These are phyloP conservation scores for Solanum hybrid DNA, from an alignment of 305 asterid species.

Conservation along the genomic window DNA sequence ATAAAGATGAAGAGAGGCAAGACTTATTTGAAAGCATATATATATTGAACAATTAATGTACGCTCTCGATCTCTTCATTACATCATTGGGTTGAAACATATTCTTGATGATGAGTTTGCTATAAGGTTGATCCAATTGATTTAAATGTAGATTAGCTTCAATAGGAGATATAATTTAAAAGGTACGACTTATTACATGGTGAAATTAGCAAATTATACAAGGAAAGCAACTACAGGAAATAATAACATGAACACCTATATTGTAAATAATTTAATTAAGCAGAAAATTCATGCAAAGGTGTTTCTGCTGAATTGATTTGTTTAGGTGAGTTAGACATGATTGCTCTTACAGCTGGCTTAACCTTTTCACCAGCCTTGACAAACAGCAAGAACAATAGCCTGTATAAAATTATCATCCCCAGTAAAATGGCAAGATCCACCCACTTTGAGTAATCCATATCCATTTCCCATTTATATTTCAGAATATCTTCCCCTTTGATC, in stretches of 20 bases:
- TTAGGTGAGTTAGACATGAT: background rate
- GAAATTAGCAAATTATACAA: background rate
- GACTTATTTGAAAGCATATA: background rate
- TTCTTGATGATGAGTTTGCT: background rate
- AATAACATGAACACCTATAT: background rate
- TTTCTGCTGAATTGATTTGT: background rate
- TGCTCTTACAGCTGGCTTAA: conserved; percentile 9
- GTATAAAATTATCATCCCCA: conserved; percentile 37
- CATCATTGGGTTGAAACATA: background rate
- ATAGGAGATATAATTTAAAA: too few species aligned
- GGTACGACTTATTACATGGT: background rate
- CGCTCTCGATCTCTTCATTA: background rate
- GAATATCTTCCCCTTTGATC: conserved; percentile 5
- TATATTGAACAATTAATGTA: background rate
- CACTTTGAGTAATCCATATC: conserved; percentile 36
- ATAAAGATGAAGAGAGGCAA: background rate
- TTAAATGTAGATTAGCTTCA: too few species aligned
- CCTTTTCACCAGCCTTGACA: conserved; percentile 28
- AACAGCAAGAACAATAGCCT: conserved; percentile 30
- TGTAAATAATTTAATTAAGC: background rate
- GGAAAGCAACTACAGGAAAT: background rate
- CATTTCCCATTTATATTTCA: conserved; percentile 3
- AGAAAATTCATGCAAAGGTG: background rate
- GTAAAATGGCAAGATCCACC: conserved; percentile 41
- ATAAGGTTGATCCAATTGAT: too few species aligned